Evolutionary conservation across 2,329 filamentous ascomycete species (phyloP), one percentile per base, ranked within the genome.

Genomic region (Neonectria ditissima): DNA sequence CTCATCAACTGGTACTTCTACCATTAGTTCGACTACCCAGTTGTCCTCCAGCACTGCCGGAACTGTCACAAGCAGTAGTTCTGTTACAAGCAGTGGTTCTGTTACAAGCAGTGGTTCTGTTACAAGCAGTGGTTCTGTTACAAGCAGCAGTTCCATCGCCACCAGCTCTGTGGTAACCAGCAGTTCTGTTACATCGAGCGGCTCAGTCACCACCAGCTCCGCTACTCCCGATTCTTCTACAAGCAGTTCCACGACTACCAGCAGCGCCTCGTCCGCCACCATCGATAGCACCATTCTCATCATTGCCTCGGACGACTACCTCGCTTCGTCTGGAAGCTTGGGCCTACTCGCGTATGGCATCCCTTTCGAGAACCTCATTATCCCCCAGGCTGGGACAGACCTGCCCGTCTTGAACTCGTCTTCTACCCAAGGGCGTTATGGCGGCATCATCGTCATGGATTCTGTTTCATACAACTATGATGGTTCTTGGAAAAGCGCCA

Each of bases 341-440:
- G 66, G 66, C 50, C 52, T 68, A 9, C 20, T 57, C 11, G 65
- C 41, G 37, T 68, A 68, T 18, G 66, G 66, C 2, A 68, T 68
- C 4, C 66, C 66, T 2, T 68, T 51, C 24, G 37, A 68, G 32
- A 62, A 50, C 20, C 48, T 68, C 16, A 26, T 67, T 2, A 65
- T 67, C 4, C 57, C 66, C 9, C 41, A 43, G 37, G 47, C 14
- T 4, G 66, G 66, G 9, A 43, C 62, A 7, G 58, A 48, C 2
- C 55, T 68, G 10, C 65, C 66, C 4, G 54, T 10, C 5, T 55
- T 68, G 22, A 68, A 68, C 55, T 51, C 45, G 1, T 59, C 66
- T 20, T 26, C 34, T 1, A 47, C n/a, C 9, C n/a, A 30, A 5
- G 66, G 66, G 1, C 62, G 54, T 11, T 68, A 67, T 14, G 65